Base-by-base conservation (phyloP, 2,329 filamentous ascomycete genomes). In the Aspergillus versicolor region DNA sequence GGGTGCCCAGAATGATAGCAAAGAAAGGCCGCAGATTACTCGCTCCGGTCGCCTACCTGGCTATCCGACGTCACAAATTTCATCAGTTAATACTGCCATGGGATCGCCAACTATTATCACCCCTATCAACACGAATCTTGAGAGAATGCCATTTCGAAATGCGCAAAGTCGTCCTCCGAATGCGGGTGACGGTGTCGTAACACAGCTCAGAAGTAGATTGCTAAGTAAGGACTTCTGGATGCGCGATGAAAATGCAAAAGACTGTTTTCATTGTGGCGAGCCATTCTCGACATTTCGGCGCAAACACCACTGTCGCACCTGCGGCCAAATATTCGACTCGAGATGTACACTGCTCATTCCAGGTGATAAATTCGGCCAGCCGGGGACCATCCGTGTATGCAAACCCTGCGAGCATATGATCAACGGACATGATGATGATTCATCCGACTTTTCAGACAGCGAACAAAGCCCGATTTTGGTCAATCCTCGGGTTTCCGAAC, bases 141-240 rank as follows among this genome's bases (percentile, higher is more conserved):
- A 67, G 38, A 58, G 64, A n/a, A 44, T 57, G 24, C 52, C 54
- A 17, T 55, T 52, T 21, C 62, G 62, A 48, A 57, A 63, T 46
- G 61, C 60, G 24, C 59, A 63, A 11, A 52, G 61, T 24, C 65
- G 60, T 44, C 68, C 60, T 21, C 56, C 62, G 15, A 56, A 65
- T 43, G 48, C 52, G 24, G 57, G 61, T 38, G 67, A 71, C 53
- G 62, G 72, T 56, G 74, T 75, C 60, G 70, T 82, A 53, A 77
- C 78, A 49, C 88, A 89, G 64, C 88, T 96, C 80, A 86, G 89
- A 61, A 90, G 91, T 67, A 92, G 93, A 68, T 88, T 99, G 7
- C 78, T 97, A 45, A 96, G 90, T 71, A 94, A 92, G 68, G 92
- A 97, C 65, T 97, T 96, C 66, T 97, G 93, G 94, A 99, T 99